phyloP scores from a whole-genome alignment of 768 basidiomycete species.

The Paxillus rubicundulus region DNA sequence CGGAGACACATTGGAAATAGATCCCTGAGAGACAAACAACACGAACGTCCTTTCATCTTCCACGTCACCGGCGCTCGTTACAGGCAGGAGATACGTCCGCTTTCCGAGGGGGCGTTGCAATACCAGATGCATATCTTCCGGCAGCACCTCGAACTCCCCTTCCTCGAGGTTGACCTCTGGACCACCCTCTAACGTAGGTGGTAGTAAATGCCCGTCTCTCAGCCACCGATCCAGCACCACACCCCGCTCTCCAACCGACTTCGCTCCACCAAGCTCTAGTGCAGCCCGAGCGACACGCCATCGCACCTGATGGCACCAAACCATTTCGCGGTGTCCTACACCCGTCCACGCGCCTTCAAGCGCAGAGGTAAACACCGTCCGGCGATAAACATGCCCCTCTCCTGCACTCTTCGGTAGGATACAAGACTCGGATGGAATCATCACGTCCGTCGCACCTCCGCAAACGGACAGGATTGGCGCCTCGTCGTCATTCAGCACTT shows the following conservation, averaged over 20 bases:
- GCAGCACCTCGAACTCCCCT: slow-evolving; percentile 36
- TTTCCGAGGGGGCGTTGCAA: slow-evolving; percentile 43
- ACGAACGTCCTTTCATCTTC: slow-evolving; percentile 38
- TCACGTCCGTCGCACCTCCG: slow-evolving; percentile 88
- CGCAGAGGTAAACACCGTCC: slow-evolving; percentile 79
- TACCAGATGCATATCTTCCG: slow-evolving; percentile 38
- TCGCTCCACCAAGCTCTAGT: slow-evolving; percentile 55
- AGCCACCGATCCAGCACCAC: slow-evolving; percentile 62
- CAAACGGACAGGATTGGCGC: slow-evolving; percentile 82
- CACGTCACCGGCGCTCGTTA: slow-evolving; percentile 4
- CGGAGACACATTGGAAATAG: slow-evolving; percentile 49
- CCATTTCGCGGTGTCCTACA: slow-evolving; percentile 81
- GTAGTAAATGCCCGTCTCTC: slow-evolving; percentile 54
- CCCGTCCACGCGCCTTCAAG: slow-evolving; percentile 94
- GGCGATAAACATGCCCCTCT: slow-evolving; percentile 38
- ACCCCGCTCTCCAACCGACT: slow-evolving; percentile 26
- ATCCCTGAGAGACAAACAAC: slow-evolving; percentile 61
- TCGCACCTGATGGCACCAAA: slow-evolving; percentile 98
- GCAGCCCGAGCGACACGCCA: slow-evolving; percentile 82
- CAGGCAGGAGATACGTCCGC: slow-evolving; percentile 52
- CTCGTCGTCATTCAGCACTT: slow-evolving; percentile 40
- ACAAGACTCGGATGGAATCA: slow-evolving; percentile 90
- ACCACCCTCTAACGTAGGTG: slow-evolving; percentile 20
- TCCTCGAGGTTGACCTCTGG: slow-evolving; percentile 8
- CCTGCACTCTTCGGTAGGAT: slow-evolving; percentile 42